Conservation (phyloP, 768 basidiomycete genomes). For the Lepiota brunneoincarnata region DNA sequence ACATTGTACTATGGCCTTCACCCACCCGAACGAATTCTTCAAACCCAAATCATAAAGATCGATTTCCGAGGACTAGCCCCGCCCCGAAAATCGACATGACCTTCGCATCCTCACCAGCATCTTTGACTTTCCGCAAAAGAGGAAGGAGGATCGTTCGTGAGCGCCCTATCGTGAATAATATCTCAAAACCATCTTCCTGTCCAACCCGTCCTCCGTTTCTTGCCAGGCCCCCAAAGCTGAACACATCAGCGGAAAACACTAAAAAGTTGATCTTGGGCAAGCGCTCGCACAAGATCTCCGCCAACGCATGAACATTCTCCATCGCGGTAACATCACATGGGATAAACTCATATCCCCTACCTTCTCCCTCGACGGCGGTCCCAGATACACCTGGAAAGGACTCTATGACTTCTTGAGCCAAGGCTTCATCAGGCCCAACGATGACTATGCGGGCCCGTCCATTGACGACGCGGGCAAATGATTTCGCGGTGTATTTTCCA, state of each 20-base stretch:
- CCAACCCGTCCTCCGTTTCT: slow-evolving; percentile 26
- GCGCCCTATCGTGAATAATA: slow-evolving; percentile 44
- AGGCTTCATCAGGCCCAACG: slow-evolving; percentile 46
- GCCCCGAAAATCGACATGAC: slow-evolving; percentile 43
- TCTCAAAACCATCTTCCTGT: slow-evolving; percentile 24
- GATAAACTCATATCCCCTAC: slow-evolving; percentile 42
- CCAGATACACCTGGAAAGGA: slow-evolving; percentile 26
- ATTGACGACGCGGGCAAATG: slow-evolving; percentile 43
- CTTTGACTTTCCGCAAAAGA: slow-evolving; percentile 38
- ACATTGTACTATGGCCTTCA: slow-evolving; percentile 21
- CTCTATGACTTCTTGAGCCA: slow-evolving; percentile 45
- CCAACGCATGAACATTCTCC: slow-evolving; percentile 40
- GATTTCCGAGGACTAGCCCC: slow-evolving; percentile 29
- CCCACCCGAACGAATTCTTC: slow-evolving; percentile 29
- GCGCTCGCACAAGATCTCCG: slow-evolving; percentile 25
- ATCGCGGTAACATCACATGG: slow-evolving; percentile 52
- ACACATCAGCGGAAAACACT: slow-evolving; percentile 41
- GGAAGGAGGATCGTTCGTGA: slow-evolving; percentile 46
- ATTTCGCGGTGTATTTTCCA: slow-evolving; percentile 44
- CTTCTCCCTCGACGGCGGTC: neutral
- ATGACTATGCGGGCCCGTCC: slow-evolving; percentile 53
- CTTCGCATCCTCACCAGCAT: slow-evolving; percentile 46
- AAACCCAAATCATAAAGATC: slow-evolving; percentile 46
- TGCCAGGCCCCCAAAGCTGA: slow-evolving; percentile 31
- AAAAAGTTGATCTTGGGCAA: slow-evolving; percentile 52